A percentile compares a stretch with the other conserved stretches of the same genome.
These are phyloP conservation scores for Hyphopichia wangnamkhiaoensis DNA, from an alignment of 1,139 yeast genomes.

Conservation along the genomic window DNA sequence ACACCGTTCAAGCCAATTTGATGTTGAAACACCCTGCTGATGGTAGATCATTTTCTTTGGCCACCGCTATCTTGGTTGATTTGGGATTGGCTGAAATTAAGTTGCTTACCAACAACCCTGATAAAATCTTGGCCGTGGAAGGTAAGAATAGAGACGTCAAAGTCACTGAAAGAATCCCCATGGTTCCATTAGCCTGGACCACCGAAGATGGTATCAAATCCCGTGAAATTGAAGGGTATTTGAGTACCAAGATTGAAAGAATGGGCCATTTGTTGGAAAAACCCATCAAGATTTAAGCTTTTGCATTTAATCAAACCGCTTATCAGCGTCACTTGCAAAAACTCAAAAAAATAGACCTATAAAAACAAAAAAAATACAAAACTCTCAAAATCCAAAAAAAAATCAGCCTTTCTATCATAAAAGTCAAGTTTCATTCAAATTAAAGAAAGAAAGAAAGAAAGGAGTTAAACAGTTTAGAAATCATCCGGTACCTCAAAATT, in stretches of 20 bases:
- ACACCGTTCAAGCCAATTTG: constrained; percentile 94
- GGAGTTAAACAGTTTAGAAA: not conserved
- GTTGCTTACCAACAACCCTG: constrained; percentile 92
- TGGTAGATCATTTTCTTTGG: constrained; percentile 87
- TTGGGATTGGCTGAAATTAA: constrained; percentile 73
- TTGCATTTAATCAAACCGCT: not conserved
- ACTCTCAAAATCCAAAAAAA: constrained; percentile 1
- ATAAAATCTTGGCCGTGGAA: constrained; percentile 91
- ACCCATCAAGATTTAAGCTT: constrained; percentile 42
- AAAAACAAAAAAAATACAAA: constrained; percentile 2
- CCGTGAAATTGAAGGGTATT: constrained; percentile 86
- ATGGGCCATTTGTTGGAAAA: constrained; percentile 90
- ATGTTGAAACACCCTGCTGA: constrained; percentile 96
- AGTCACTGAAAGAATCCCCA: constrained; percentile 87
- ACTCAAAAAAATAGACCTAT: not conserved
- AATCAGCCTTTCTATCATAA: not conserved
- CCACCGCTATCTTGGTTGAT: constrained; percentile 88
- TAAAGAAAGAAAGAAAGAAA: not conserved
- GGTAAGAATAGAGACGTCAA: constrained; percentile 70
- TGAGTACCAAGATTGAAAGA: constrained; percentile 89
- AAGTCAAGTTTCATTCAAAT: not conserved
- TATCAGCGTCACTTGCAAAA: not conserved
- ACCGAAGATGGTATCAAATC: constrained; percentile 70
- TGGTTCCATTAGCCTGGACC: constrained; percentile 94
- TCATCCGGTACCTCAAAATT: too few species aligned